Percentiles rank a stretch among this genome's conserved stretches.
Conservation (phyloP, 2,329 filamentous ascomycete genomes). For the Eutypella sp. region DNA sequence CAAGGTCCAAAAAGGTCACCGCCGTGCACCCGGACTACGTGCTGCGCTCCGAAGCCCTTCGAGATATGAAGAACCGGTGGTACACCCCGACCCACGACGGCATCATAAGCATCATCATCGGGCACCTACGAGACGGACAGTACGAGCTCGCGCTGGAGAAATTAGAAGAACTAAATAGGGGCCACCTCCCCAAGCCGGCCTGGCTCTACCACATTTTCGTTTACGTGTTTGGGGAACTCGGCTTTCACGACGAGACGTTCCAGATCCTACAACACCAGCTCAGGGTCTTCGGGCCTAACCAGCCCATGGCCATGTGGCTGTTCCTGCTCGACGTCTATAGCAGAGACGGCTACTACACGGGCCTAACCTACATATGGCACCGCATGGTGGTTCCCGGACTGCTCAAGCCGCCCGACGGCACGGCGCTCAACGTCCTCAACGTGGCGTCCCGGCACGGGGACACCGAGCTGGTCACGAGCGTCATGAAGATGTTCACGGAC, state of each 20-base stretch:
- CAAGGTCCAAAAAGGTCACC: slow-evolving; percentile 54
- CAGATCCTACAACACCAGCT: slow-evolving; percentile 58
- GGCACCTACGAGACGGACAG: slow-evolving; percentile 74
- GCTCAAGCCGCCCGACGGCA: slow-evolving; percentile 59
- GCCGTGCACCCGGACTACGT: slow-evolving; percentile 83
- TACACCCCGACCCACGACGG: slow-evolving; percentile 56
- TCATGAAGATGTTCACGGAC: slow-evolving; percentile 60
- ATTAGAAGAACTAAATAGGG: slow-evolving; percentile 60
- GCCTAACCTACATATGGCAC: slow-evolving; percentile 68
- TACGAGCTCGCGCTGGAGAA: slow-evolving; percentile 73
- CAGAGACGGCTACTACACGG: slow-evolving; percentile 55
- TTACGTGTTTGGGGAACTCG: slow-evolving; percentile 64
- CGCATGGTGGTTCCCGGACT: slow-evolving; percentile 51
- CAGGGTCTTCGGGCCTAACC: slow-evolving; percentile 33
- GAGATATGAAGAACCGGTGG: slow-evolving; percentile 72
- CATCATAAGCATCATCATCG: slow-evolving; percentile 63
- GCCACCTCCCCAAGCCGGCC: slow-evolving; percentile 48
- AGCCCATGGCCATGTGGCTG: slow-evolving; percentile 56
- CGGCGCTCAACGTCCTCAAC: slow-evolving; percentile 64
- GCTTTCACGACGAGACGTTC: slow-evolving; percentile 74
- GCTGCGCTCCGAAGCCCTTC: slow-evolving; percentile 64
- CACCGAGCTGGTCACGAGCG: slow-evolving; percentile 61
- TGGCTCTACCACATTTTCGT: slow-evolving; percentile 81
- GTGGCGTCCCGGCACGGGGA: slow-evolving; percentile 68
- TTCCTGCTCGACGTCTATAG: slow-evolving; percentile 74